phyloP scores from a whole-genome alignment of 2,329 filamentous ascomycete genomes.

The Neurospora sp. region DNA sequence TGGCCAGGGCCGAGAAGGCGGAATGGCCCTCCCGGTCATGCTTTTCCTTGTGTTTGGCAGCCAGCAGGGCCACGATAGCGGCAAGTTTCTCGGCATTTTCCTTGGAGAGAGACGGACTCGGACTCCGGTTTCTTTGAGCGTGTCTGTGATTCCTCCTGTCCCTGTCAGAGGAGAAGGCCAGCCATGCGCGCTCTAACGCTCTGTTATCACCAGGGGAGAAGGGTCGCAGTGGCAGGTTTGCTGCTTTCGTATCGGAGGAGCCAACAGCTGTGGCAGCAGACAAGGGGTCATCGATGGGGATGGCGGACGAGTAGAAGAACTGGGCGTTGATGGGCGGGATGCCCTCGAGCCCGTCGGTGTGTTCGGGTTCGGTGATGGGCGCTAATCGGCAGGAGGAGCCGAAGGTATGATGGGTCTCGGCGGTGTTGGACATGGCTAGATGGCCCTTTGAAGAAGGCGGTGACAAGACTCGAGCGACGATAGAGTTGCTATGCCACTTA shows the following conservation, averaged over 20 bases:
- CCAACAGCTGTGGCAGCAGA: conserved; percentile 49
- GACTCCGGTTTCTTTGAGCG: conserved; percentile 23
- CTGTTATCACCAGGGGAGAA: conserved; percentile 74
- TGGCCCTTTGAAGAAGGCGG: background rate
- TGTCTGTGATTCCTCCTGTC: conserved; percentile 38
- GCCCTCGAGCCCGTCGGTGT: conserved; percentile 29
- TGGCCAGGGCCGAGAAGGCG: conserved; percentile 19
- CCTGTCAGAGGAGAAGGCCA: conserved; percentile 42
- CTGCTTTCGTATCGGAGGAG: conserved; percentile 39
- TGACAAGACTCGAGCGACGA: background rate
- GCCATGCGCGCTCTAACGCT: conserved; percentile 70
- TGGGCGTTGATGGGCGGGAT: conserved; percentile 56
- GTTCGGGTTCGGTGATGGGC: conserved; percentile 31
- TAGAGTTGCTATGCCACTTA: background rate
- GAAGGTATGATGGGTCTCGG: conserved; percentile 41
- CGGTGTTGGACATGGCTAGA: background rate
- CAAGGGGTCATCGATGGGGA: conserved; percentile 84
- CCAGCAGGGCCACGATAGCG: conserved; percentile 33
- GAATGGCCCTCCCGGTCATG: conserved; percentile 30
- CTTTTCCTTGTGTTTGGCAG: conserved; percentile 35
- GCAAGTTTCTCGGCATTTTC: conserved; percentile 27
- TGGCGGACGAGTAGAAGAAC: conserved; percentile 76
- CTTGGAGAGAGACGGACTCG: conserved; percentile 24
- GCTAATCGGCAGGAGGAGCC: conserved; percentile 49
- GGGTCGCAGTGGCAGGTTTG: conserved; percentile 58